Conservation (phyloP, 352 stramenopile genomes). For the Phytophthora palmivora region DNA sequence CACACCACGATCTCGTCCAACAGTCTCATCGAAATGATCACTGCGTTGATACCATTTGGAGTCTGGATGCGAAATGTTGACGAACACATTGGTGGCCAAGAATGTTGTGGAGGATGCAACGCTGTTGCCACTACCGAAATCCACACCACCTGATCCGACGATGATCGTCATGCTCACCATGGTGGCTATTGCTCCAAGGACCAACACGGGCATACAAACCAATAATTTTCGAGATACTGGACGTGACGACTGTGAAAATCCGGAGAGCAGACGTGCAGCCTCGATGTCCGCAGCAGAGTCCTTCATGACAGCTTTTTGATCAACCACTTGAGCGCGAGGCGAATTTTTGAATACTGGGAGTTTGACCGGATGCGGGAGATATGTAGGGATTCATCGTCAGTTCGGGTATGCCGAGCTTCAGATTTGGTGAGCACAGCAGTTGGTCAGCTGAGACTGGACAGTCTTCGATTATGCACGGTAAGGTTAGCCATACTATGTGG, state of each 20-base stretch:
- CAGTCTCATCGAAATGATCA: conserved; percentile 32
- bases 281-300: conserved; percentile 14
- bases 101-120: conserved; percentile 21
- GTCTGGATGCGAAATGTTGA: conserved; percentile 19
- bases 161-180: conserved; percentile 34
- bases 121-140: conserved; percentile 19
- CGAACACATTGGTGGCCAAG: conserved; percentile 13
- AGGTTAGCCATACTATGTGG: too few relatives aligned
- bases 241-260: conserved; percentile 5
- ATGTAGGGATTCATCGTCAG: conserved; percentile 18
- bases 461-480: too few relatives aligned
- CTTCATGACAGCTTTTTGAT: conserved; percentile 6
- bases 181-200: conserved; percentile 17
- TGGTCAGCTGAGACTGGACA: conserved; percentile 13
- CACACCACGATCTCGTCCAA: conserved; percentile 37
- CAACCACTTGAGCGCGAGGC: neutral
- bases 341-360: conserved; percentile 18
- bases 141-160: conserved; percentile 12
- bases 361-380: conserved; percentile 15
- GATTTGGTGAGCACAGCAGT: conserved; percentile 15
- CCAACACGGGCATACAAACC: conserved; percentile 23
- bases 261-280: conserved; percentile 9
- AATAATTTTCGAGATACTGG: conserved; percentile 20
- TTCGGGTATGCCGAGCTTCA: conserved; percentile 8
- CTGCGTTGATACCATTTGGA: conserved; percentile 35